Conservation (phyloP, 306 rosid genomes). For the Mimosa pudica region DNA sequence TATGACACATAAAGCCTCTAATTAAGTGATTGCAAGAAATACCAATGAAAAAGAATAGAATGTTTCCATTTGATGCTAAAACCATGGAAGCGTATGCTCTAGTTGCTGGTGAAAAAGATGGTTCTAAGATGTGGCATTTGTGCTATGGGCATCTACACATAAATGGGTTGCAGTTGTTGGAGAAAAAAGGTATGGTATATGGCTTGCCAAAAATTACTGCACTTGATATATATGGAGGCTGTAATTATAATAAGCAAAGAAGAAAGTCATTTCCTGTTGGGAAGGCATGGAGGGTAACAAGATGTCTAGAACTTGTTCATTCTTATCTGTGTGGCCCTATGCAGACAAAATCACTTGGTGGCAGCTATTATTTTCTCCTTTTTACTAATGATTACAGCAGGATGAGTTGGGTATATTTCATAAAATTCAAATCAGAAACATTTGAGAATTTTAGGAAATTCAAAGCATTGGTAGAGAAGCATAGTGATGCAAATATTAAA, state of each 20-base stretch:
- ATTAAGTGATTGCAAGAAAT: no score
- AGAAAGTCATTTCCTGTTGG: not conserved
- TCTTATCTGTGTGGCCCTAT: not conserved
- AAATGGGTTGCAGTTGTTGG: not conserved
- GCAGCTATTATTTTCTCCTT: not conserved
- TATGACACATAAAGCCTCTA: no score
- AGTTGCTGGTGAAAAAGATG: not conserved
- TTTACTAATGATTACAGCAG: not conserved
- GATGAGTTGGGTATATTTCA: not conserved
- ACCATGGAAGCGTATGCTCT: not conserved
- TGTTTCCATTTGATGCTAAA: no score
- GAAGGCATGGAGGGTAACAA: not conserved
- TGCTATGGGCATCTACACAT: not conserved
- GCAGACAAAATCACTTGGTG: not conserved
- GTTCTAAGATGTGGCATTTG: not conserved
- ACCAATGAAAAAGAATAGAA: no score
- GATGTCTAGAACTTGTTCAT: not conserved
- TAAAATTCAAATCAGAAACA: not conserved
- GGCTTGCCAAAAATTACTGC: not conserved
- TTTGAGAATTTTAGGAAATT: not conserved
- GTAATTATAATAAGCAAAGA: not conserved
- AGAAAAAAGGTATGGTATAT: not conserved
- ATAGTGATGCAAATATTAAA: not conserved
- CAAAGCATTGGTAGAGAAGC: not conserved
- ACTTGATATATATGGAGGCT: not conserved